Percentiles rank a stretch among this genome's conserved stretches.
Conservation (phyloP, 306 rosid genomes). For the Erythrophleum fordii region DNA sequence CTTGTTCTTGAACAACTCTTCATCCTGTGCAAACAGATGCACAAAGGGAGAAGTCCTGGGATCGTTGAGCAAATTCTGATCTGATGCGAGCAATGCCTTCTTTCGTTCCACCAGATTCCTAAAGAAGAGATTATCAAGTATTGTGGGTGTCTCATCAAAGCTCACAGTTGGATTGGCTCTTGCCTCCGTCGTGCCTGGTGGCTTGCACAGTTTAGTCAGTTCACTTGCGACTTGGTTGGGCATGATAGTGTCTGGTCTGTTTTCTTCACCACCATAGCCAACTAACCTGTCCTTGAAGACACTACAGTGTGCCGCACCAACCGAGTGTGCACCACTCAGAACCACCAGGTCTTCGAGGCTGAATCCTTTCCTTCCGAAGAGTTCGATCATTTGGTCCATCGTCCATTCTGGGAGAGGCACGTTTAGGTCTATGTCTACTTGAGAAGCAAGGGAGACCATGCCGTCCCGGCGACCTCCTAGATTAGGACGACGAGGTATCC, state of each 20-base stretch:
- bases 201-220: constrained; percentile 32
- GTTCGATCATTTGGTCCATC: constrained; percentile 13
- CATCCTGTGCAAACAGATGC: constrained; percentile 35
- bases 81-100: constrained; percentile 53
- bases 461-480: constrained; percentile 64
- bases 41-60: constrained; percentile 47
- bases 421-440: constrained; percentile 25
- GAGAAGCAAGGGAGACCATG: constrained; percentile 43
- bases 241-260: constrained; percentile 48
- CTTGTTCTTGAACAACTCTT: constrained; percentile 13
- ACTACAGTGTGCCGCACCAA: constrained; percentile 56
- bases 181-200: constrained; percentile 3
- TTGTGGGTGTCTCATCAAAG: constrained; percentile 55
- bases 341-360: constrained; percentile 55
- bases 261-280: background rate
- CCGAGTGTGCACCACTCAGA: constrained; percentile 66
- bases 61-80: constrained; percentile 44
- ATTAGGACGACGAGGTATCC: constrained; percentile 34
- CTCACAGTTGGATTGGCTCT: background rate
- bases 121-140: constrained; percentile 55
- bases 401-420: constrained; percentile 46
- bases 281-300: constrained; percentile 42
- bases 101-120: constrained; percentile 39
- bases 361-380: constrained; percentile 51
- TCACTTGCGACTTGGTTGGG: background rate